phyloP scores from a whole-genome alignment of 331 rosid genomes.

The Arachis monticola region DNA sequence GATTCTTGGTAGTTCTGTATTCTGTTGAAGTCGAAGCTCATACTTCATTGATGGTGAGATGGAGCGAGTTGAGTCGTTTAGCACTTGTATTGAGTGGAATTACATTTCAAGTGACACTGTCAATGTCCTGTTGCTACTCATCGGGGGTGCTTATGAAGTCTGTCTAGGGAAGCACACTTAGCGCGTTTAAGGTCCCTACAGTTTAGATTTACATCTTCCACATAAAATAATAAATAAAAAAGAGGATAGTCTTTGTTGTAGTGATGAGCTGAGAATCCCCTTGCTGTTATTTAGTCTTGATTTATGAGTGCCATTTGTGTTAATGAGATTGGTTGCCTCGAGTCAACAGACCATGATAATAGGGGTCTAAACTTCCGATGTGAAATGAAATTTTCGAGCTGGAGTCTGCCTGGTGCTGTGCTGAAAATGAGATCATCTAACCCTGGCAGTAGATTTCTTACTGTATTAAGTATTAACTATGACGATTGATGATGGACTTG shows the following conservation, averaged over 20 bases:
- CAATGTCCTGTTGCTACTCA: neutral
- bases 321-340: neutral
- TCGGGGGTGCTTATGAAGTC: slow-evolving; percentile 6
- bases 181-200: neutral
- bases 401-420: neutral
- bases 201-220: slow-evolving; percentile 3
- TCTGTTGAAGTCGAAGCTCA: neutral
- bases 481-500: neutral
- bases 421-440: slow-evolving; percentile 10
- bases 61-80: neutral
- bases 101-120: neutral
- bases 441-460: slow-evolving; percentile 16
- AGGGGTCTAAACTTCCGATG: neutral
- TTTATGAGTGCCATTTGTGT: slow-evolving; percentile 4
- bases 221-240: neutral
- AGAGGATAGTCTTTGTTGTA: slow-evolving; percentile 10
- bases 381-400: neutral
- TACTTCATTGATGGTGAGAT: slow-evolving; percentile 15
- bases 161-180: slow-evolving; percentile 10
- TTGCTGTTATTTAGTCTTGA: neutral
- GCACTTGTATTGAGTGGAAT: slow-evolving; percentile 1
- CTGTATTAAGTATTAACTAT: slow-evolving; percentile 4
- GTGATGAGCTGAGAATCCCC: neutral
- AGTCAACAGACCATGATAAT: neutral
- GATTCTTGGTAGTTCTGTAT: neutral